Evolutionary conservation across 148 eudicot species (phyloP).

Genomic region (Heliosperma pusillum): DNA sequence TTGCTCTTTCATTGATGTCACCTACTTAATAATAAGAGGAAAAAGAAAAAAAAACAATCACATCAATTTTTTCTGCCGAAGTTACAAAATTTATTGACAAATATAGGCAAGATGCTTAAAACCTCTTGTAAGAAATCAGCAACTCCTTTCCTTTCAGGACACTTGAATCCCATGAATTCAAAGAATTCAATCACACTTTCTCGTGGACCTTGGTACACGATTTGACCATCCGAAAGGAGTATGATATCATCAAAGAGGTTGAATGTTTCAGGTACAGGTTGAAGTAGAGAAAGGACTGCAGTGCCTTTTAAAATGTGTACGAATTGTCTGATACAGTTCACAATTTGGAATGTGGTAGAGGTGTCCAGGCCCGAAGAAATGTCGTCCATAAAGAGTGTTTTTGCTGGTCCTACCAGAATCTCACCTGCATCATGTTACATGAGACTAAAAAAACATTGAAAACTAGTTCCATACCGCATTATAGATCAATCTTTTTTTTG

Average conservation of each 20-base stretch:
- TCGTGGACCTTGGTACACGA: conserved; percentile 53
- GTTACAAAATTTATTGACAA: not conserved
- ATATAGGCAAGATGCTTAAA: not conserved
- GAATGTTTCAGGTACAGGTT: conserved; percentile 53
- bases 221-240: conserved; percentile 46
- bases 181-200: conserved; percentile 32
- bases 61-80: not conserved
- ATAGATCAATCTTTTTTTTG: too few relatives aligned
- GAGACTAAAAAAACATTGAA: too few relatives aligned
- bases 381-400: conserved; percentile 43
- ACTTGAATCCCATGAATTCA: conserved; percentile 23
- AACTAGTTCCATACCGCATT: too few relatives aligned
- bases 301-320: conserved; percentile 37
- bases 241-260: conserved; percentile 56
- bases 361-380: conserved; percentile 48
- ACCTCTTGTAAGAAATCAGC: conserved; percentile 45
- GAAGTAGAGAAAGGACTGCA: conserved; percentile 41
- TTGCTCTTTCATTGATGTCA: conserved; percentile 43
- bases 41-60: not conserved
- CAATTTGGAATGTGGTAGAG: conserved; percentile 43
- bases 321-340: conserved; percentile 40
- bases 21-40: conserved; percentile 17
- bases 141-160: conserved; percentile 29
- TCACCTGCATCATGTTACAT: conserved; percentile 30
- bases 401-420: conserved; percentile 47